These are phyloP conservation scores for Leccinum colubrinum DNA, from an alignment of 1,284 basidiomycete genomes.

Conservation along the genomic window DNA sequence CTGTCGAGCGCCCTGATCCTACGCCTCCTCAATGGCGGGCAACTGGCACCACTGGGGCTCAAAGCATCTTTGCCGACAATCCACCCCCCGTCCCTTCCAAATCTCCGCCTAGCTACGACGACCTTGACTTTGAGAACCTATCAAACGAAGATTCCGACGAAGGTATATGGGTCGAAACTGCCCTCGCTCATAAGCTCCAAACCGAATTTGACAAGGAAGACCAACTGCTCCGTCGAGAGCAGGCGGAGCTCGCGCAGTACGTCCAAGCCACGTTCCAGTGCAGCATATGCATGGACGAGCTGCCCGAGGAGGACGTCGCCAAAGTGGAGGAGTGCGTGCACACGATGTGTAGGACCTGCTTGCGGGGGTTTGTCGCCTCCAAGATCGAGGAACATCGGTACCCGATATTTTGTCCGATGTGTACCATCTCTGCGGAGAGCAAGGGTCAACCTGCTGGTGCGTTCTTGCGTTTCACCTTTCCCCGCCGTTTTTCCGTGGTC, in stretches of 20 bases:
- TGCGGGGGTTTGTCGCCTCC: slow-evolving; percentile 42
- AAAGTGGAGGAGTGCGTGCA: slow-evolving; percentile 49
- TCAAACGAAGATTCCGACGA: slow-evolving; percentile 5
- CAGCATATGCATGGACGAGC: slow-evolving; percentile 54
- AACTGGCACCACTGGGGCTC: slow-evolving; percentile 9
- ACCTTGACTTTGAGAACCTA: slow-evolving; percentile 2
- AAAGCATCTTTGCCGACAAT: slow-evolving; percentile 30
- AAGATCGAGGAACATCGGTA: slow-evolving; percentile 54
- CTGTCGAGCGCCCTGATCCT: not conserved
- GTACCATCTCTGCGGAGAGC: slow-evolving; percentile 33
- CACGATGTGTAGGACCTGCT: slow-evolving; percentile 55
- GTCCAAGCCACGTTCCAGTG: slow-evolving; percentile 41
- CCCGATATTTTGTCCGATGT: slow-evolving; percentile 61
- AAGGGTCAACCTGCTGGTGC: slow-evolving; percentile 38
- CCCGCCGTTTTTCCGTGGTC: not conserved
- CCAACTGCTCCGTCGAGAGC: slow-evolving; percentile 36
- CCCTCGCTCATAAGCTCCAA: slow-evolving; percentile 36
- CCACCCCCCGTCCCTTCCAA: slow-evolving; percentile 23
- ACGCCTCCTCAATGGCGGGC: not conserved
- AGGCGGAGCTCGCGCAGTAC: slow-evolving; percentile 38
- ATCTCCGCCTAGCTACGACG: slow-evolving; percentile 11
- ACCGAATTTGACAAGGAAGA: slow-evolving; percentile 47
- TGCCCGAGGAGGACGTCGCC: slow-evolving; percentile 45
- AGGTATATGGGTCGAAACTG: slow-evolving; percentile 10
- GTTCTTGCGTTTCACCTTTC: slow-evolving; percentile 13